A percentile compares a stretch with the other conserved stretches of the same genome.
Conservation (phyloP, 1,284 basidiomycete species). For the Ganoderma resinaceum region DNA sequence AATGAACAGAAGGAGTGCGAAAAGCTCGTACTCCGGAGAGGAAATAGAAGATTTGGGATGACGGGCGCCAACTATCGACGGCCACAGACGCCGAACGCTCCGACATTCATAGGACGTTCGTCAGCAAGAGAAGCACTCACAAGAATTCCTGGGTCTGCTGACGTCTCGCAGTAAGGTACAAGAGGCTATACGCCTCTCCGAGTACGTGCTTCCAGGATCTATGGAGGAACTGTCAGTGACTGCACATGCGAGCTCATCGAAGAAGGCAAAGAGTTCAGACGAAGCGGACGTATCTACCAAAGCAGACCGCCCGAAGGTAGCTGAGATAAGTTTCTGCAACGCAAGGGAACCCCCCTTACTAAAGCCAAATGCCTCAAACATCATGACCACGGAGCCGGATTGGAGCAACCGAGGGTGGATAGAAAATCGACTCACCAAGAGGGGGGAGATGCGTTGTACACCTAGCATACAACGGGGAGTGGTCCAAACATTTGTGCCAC, state of each 20-base stretch:
- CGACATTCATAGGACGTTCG: neutral
- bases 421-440: slow-evolving; percentile 18
- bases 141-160: neutral
- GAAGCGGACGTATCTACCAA: slow-evolving; percentile 48
- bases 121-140: neutral
- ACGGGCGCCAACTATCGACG: neutral
- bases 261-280: slow-evolving; percentile 39
- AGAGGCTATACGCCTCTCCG: neutral
- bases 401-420: neutral
- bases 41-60: neutral
- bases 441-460: neutral
- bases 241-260: neutral
- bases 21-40: neutral
- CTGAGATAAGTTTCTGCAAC: slow-evolving; percentile 69
- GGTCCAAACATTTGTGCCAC: neutral
- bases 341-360: slow-evolving; percentile 62
- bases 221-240: neutral
- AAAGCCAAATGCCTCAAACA: slow-evolving; percentile 96
- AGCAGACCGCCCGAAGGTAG: slow-evolving; percentile 62
- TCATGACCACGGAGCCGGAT: slow-evolving; percentile 50
- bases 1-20: neutral
- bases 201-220: neutral
- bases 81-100: neutral
- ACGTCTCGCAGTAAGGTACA: neutral
- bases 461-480: neutral